Base-by-base conservation (phyloP, 1,139 yeast species). In the Suhomyces choctaworum region DNA sequence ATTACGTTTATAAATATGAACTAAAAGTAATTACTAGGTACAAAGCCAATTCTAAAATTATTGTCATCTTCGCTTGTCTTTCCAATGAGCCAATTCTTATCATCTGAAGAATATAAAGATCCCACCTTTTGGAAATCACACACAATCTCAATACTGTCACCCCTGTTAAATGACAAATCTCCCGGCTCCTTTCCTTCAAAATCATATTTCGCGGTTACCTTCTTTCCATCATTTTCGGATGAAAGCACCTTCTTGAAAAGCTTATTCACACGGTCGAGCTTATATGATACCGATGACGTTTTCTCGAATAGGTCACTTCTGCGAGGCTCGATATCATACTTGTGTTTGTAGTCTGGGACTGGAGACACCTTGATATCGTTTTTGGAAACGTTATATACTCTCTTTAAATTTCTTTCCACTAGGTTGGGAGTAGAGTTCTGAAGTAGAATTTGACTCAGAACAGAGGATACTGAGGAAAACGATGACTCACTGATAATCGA, bases 21-120 rank as follows among this genome's bases (percentile, higher is more conserved):
- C n/a, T n/a, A 16, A 37, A 66, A 51, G 40, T 58, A 64, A 31
- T 58, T 66, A 32, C 58, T 62, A 4, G 76, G 76, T 4, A 66
- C 66, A 41, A 70, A 63, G 5, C 76, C 76, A 9, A 60, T 48
- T 42, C 76, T 54, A n/a, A 39, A 42, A 9, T 46, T 42, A 4
- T 22, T 26, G 17, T 17, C 28, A 6, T 30, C 30, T 2, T 44
- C 28, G 3, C 39, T 40, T 9, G 50, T 34, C 5, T 50, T 46
- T 0, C 73, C 74, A 22, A 70, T 51, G 36, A 60, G 44, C 76
- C 76, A 70, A 32, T 60, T 59, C 7, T 45, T 44, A 3, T 55
- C 51, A 9, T 47, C 51, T 6, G 43, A 46, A 32, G 36, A 45
- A 31, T 50, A 55, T 13, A 59, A 49, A 7, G 58, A 46, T 36